Base-by-base conservation (phyloP, 768 basidiomycete genomes). In the Leccinellum albellum region DNA sequence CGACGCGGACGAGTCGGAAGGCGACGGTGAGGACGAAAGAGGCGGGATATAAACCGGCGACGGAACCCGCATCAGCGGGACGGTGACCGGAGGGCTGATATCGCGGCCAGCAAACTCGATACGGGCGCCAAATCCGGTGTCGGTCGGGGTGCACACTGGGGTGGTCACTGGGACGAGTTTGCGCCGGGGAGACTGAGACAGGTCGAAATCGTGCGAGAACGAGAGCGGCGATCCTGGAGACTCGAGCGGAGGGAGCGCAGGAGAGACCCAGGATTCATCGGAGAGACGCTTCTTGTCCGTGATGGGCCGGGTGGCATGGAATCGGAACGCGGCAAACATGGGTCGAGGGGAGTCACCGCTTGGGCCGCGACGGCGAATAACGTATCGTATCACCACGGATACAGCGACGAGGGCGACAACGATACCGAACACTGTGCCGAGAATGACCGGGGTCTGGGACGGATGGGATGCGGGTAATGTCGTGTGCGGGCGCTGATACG, bases 251-350 rank as follows among this genome's bases (percentile, higher is more conserved):
- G 65, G 58, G 20, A 67, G 56, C 4, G 17, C 4, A 0, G 64
- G 66, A 0, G 66, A 63, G 52, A 67, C 66, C 66, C 66, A 67
- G 5, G 66, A 67, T 15, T 67, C 66, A 24, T 67, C 60, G 1
- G 66, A 67, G 21, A 68, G 64, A n/a, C 66, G 64, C 23, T 49
- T 63, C 66, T 56, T 51, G 60, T 56, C 44, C 13, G 42, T 4
- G 42, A 20, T 9, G 3, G 58, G 28, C n/a, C 35, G 32, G 14
- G 1, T 54, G 5, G 21, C 23, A 8, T 44, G 37, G 40, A 56
- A 49, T 20, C 51, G 32, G 31, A 63, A 50, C 6, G 50, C 28
- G 17, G 31, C 10, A 29, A 65, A 56, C 31, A 37, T 42, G 9
- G 53, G 31, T 50, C 46, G 50, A 28, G 53, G 31, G n/a, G 59